Percentiles rank a stretch among this genome's conserved stretches.
These are phyloP conservation scores for Talaromyces sp. DNA, from an alignment of 2,329 filamentous ascomycete genomes.

Conservation along the genomic window DNA sequence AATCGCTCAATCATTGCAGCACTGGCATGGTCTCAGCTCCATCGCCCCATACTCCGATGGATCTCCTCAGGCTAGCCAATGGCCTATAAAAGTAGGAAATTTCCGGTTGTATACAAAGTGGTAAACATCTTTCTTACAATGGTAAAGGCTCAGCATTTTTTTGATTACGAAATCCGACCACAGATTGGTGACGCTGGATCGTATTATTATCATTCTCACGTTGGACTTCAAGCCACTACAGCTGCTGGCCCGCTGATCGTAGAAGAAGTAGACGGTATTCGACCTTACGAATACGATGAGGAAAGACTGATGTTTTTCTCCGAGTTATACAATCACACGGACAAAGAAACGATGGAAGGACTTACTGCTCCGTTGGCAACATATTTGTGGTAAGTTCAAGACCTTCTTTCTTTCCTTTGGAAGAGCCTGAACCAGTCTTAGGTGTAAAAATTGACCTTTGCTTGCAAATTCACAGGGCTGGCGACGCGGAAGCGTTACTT, in stretches of 20 bases:
- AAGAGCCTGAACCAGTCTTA: neutral
- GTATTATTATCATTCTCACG: constrained; percentile 67
- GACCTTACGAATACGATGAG: constrained; percentile 60
- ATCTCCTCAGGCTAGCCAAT: constrained; percentile 58
- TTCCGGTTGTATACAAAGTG: neutral
- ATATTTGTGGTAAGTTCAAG: neutral
- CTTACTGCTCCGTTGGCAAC: constrained; percentile 32
- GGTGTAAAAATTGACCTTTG: neutral
- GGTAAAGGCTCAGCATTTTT: constrained; percentile 46
- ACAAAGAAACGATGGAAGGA: constrained; percentile 50
- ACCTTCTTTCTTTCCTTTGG: too few relatives aligned
- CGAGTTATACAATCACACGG: constrained; percentile 57
- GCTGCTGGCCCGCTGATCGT: constrained; percentile 58
- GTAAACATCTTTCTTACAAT: neutral
- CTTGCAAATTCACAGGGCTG: constrained; percentile 46
- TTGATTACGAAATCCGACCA: constrained; percentile 63
- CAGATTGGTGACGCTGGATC: constrained; percentile 55
- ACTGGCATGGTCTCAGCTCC: constrained; percentile 64
- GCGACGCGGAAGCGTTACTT: constrained; percentile 56
- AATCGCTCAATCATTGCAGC: constrained; percentile 37
- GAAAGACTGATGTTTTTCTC: constrained; percentile 55
- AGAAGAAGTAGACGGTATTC: constrained; percentile 38
- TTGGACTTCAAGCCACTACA: constrained; percentile 60
- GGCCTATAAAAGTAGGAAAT: constrained; percentile 57
- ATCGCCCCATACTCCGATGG: constrained; percentile 64